A percentile compares a stretch with the other conserved stretches of the same genome.
These are phyloP conservation scores for Beauveria rudraprayagi DNA, from an alignment of 2,329 filamentous ascomycete species.

Conservation along the genomic window DNA sequence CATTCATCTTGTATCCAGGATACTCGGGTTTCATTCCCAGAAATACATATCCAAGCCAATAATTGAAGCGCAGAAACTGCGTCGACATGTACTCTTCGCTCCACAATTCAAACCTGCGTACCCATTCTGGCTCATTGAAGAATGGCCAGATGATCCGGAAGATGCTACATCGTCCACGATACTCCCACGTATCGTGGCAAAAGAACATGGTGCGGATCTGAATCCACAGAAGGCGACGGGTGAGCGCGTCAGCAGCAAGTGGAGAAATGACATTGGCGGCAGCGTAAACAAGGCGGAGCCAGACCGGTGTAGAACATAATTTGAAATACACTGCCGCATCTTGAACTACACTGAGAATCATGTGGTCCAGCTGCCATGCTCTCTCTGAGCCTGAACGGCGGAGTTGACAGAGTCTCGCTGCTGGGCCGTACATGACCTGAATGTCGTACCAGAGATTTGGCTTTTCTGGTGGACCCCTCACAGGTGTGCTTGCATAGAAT, in stretches of 20 bases:
- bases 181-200: neutral
- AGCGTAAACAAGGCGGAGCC: neutral
- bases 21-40: no score
- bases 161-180: neutral
- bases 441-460: neutral
- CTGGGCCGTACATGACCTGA: neutral
- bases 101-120: neutral
- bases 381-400: neutral
- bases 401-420: neutral
- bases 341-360: neutral
- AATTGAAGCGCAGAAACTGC: neutral
- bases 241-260: neutral
- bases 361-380: neutral
- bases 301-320: neutral
- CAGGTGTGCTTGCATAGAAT: neutral
- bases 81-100: neutral
- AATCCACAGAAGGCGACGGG: neutral
- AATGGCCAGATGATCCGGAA: neutral
- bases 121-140: neutral
- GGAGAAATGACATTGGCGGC: neutral
- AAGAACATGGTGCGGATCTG: neutral
- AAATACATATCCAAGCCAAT: no score
- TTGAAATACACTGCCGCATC: neutral
- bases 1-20: no score
- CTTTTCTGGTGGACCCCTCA: neutral